These are phyloP conservation scores for Mucor racemosus DNA, from an alignment of 371 early-diverging fungal genomes.

Conservation along the genomic window DNA sequence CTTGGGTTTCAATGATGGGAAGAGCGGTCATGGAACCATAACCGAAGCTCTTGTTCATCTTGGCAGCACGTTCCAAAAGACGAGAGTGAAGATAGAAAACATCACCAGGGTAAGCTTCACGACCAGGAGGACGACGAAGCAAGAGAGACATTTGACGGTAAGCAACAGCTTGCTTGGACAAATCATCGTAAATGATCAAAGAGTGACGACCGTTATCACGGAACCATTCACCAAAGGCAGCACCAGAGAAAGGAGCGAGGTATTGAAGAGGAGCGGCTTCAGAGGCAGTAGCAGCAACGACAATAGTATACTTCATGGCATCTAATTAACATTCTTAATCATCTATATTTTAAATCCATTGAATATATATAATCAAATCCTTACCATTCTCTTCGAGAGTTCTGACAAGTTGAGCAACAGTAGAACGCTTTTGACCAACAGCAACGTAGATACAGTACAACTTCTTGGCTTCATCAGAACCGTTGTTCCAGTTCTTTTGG, in stretches of 20 bases:
- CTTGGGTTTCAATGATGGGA: slow-evolving; percentile 98
- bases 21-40: slow-evolving; percentile 95
- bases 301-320: slow-evolving; percentile 86
- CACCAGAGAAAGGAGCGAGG: slow-evolving; percentile 96
- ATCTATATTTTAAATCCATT: background rate
- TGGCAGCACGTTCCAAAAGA: slow-evolving; percentile 96
- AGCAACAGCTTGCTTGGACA: slow-evolving; percentile 98
- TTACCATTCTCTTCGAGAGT: slow-evolving; percentile 87
- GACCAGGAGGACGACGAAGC: slow-evolving; percentile 97
- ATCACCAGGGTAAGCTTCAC: slow-evolving; percentile 98
- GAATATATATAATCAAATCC: background rate
- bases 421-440: slow-evolving; percentile 97
- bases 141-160: slow-evolving; percentile 98
- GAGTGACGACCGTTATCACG: slow-evolving; percentile 96
- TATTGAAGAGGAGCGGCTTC: slow-evolving; percentile 96
- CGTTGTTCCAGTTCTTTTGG: slow-evolving; percentile 94
- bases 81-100: slow-evolving; percentile 98
- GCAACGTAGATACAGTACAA: slow-evolving; percentile 98
- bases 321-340: background rate
- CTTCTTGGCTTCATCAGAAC: slow-evolving; percentile 49
- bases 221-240: slow-evolving; percentile 94
- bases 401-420: slow-evolving; percentile 96
- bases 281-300: slow-evolving; percentile 96
- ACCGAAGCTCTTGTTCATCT: slow-evolving; percentile 93
- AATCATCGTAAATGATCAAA: slow-evolving; percentile 95